Conservation (phyloP, 768 basidiomycete species). For the Termitomyces sp. region DNA sequence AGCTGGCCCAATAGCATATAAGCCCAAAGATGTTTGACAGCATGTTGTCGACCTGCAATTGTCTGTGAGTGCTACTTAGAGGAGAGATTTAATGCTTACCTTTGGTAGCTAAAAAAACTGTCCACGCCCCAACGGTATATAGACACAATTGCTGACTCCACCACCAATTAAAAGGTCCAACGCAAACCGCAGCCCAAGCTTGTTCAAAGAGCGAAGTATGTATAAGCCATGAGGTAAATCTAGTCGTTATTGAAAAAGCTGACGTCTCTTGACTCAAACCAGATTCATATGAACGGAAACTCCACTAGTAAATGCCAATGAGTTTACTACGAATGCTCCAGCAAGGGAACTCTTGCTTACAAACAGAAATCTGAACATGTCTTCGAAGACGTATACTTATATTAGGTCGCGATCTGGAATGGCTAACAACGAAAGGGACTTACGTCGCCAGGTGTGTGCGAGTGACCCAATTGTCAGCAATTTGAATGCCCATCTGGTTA, state of each 20-base stretch:
- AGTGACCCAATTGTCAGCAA: constrained; percentile 23
- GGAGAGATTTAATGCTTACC: constrained; percentile 32
- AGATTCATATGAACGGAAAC: constrained; percentile 43
- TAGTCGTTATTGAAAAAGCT: constrained; percentile 6
- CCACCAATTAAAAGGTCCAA: constrained; percentile 56
- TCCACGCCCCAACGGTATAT: constrained; percentile 57
- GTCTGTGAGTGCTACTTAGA: background rate
- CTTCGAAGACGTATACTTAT: constrained; percentile 9
- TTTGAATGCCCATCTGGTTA: constrained; percentile 12
- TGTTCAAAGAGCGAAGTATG: constrained; percentile 59
- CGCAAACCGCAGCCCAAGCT: constrained; percentile 46
- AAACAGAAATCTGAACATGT: constrained; percentile 31
- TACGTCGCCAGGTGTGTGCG: constrained; percentile 35
- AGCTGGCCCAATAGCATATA: constrained; percentile 74
- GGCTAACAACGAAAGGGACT: constrained; percentile 5
- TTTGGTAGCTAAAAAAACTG: constrained; percentile 46
- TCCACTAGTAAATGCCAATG: constrained; percentile 38
- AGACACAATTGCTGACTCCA: constrained; percentile 65
- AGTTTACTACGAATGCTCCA: no score
- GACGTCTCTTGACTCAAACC: constrained; percentile 1
- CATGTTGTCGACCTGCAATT: constrained; percentile 29
- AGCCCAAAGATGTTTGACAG: constrained; percentile 53
- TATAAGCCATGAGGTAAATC: constrained; percentile 51
- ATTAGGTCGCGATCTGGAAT: background rate
- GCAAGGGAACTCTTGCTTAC: constrained; percentile 19